A percentile compares a stretch with the other conserved stretches of the same genome.
phyloP scores from a whole-genome alignment of 2,329 filamentous ascomycete genomes.

The Cytospora paraplurivora region DNA sequence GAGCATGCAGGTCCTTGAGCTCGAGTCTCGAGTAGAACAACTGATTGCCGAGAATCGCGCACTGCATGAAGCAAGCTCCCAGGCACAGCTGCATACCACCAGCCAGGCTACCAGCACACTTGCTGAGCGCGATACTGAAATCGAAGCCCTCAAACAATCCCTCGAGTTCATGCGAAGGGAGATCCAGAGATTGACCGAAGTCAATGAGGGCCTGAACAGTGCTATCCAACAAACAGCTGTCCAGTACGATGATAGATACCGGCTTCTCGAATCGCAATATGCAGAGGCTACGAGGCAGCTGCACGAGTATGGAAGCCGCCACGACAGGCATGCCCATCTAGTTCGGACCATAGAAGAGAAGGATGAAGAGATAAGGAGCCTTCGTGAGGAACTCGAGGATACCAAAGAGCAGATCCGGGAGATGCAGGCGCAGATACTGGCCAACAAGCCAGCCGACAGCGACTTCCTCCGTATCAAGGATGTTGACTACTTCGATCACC shows the following conservation, averaged over 20 bases:
- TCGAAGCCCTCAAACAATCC: slow-evolving; percentile 77
- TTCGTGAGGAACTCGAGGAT: slow-evolving; percentile 76
- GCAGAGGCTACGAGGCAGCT: slow-evolving; percentile 69
- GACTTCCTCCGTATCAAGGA: slow-evolving; percentile 79
- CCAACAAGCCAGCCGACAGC: slow-evolving; percentile 58
- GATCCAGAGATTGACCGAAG: slow-evolving; percentile 75
- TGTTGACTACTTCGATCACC: slow-evolving; percentile 92
- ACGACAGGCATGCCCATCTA: slow-evolving; percentile 62
- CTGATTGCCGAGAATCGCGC: slow-evolving; percentile 81
- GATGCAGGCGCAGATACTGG: slow-evolving; percentile 61
- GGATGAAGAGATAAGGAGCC: slow-evolving; percentile 76
- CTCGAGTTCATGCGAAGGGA: slow-evolving; percentile 82
- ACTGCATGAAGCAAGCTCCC: slow-evolving; percentile 71
- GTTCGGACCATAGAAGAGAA: slow-evolving; percentile 68
- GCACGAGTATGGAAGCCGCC: slow-evolving; percentile 65
- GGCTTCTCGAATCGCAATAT: slow-evolving; percentile 67
- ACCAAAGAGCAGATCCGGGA: slow-evolving; percentile 65
- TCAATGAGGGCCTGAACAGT: slow-evolving; percentile 77
- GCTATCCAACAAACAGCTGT: slow-evolving; percentile 76
- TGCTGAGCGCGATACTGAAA: slow-evolving; percentile 82
- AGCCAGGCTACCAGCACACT: slow-evolving; percentile 70
- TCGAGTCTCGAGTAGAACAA: slow-evolving; percentile 83
- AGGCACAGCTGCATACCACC: slow-evolving; percentile 67
- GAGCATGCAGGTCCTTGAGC: slow-evolving; percentile 94
- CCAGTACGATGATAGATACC: slow-evolving; percentile 73